Evolutionary conservation across 257 asterid genomes (phyloP).

Genomic region (Salvia miltiorrhiza): DNA sequence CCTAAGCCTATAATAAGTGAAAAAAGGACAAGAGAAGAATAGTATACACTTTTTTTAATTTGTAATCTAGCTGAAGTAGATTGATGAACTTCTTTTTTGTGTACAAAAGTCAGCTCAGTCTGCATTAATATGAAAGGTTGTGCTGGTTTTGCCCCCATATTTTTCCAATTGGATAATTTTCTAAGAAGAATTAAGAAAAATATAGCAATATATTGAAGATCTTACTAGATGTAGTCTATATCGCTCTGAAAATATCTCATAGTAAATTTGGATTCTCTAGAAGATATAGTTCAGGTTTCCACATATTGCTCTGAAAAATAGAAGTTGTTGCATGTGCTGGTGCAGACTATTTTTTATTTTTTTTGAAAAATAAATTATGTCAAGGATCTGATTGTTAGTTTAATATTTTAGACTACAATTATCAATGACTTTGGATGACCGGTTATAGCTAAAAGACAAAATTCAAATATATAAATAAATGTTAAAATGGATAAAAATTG

Average conservation of each 20-base stretch:
- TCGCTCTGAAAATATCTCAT: slow-evolving; percentile 1
- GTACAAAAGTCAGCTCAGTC: not conserved
- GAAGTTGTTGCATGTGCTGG: not conserved
- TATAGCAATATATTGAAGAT: too few species aligned
- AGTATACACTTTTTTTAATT: not conserved
- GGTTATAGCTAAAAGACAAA: too few species aligned
- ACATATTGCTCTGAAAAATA: not conserved
- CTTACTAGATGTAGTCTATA: too few species aligned
- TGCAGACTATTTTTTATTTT: not conserved
- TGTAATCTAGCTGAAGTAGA: not conserved
- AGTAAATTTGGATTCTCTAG: not conserved
- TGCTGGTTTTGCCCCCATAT: too few species aligned
- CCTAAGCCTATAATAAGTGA: not conserved
- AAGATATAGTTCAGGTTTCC: not conserved
- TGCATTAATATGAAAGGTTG: not conserved
- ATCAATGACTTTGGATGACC: too few species aligned
- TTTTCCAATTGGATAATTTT: too few species aligned
- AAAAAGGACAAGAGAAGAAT: not conserved
- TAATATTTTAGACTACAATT: too few species aligned
- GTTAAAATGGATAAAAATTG: too few species aligned
- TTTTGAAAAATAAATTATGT: not conserved
- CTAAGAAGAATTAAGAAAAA: too few species aligned
- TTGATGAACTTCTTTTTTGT: not conserved
- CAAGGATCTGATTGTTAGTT: not conserved
- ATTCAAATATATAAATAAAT: too few species aligned